phyloP scores from a whole-genome alignment of 164 flowering plant genomes.

The Liquidambar formosana region DNA sequence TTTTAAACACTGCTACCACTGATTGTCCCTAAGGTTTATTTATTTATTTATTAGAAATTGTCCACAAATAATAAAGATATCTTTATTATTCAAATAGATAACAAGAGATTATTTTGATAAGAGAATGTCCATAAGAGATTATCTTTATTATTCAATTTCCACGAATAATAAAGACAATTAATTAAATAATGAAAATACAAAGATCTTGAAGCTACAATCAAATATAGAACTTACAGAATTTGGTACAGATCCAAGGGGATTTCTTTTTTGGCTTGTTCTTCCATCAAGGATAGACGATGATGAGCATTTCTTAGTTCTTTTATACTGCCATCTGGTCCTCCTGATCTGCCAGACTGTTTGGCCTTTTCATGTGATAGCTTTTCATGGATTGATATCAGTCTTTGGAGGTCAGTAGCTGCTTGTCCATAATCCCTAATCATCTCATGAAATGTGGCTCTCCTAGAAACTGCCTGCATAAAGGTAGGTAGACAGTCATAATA shows the following conservation, averaged over 20 bases:
- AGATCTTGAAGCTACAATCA: background rate
- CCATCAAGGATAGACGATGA: constrained; percentile 45
- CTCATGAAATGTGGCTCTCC: constrained; percentile 88
- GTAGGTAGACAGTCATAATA: constrained; percentile 5
- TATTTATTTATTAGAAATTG: no score
- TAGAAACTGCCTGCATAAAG: constrained; percentile 76
- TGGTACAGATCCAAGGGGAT: constrained; percentile 68
- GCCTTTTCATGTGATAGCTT: constrained; percentile 39
- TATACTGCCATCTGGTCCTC: constrained; percentile 22
- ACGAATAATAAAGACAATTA: background rate
- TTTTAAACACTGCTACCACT: background rate
- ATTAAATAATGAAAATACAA: constrained; percentile 4
- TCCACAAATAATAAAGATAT: no score
- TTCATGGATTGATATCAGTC: constrained; percentile 60
- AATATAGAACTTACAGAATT: constrained; percentile 69
- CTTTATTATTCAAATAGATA: no score
- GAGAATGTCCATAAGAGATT: no score
- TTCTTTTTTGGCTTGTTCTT: constrained; percentile 69
- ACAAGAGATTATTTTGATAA: no score
- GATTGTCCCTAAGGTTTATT: no score
- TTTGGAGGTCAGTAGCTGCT: constrained; percentile 72
- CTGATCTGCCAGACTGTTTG: constrained; percentile 32
- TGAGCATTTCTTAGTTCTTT: constrained; percentile 67
- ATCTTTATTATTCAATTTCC: background rate
- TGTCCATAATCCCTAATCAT: constrained; percentile 84